These are phyloP conservation scores for Rhinocladiella mackenziei DNA, from an alignment of 2,329 filamentous ascomycete species.

Conservation along the genomic window DNA sequence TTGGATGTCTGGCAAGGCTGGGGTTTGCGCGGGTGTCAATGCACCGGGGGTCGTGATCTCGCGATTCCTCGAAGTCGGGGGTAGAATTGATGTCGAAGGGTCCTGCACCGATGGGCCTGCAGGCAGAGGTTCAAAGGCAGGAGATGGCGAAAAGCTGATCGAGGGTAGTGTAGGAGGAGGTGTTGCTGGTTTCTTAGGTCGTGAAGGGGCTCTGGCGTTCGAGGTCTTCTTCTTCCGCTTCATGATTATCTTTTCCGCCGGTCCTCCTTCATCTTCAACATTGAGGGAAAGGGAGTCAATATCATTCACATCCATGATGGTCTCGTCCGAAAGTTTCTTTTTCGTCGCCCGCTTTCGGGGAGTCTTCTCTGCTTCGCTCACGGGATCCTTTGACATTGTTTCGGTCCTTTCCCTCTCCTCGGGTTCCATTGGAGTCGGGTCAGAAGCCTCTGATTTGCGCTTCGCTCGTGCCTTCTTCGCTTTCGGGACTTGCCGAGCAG, in stretches of 20 bases:
- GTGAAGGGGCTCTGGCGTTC: background rate
- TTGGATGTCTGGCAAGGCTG: slow-evolving; percentile 11
- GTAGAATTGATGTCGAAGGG: background rate
- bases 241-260: background rate
- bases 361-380: slow-evolving; percentile 3
- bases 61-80: too few species aligned
- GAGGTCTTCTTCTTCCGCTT: slow-evolving; percentile 5
- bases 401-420: slow-evolving; percentile 22
- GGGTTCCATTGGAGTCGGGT: slow-evolving; percentile 17
- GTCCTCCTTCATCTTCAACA: too few species aligned
- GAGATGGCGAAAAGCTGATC: slow-evolving; percentile 1
- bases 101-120: background rate
- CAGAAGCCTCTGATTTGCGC: slow-evolving; percentile 15
- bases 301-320: slow-evolving; percentile 28
- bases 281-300: too few species aligned
- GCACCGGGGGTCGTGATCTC: background rate
- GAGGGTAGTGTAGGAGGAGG: slow-evolving; percentile 10
- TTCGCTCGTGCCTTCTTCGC: slow-evolving; percentile 21
- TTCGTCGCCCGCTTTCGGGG: slow-evolving; percentile 9
- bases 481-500: slow-evolving; percentile 25
- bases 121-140: background rate
- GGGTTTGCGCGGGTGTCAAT: slow-evolving; percentile 10
- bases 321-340: slow-evolving; percentile 14
- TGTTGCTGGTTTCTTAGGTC: slow-evolving; percentile 8
- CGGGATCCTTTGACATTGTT: slow-evolving; percentile 8